Evolutionary conservation across 2,329 filamentous ascomycete genomes (phyloP).

Genomic region (Hypoxylon sp.): DNA sequence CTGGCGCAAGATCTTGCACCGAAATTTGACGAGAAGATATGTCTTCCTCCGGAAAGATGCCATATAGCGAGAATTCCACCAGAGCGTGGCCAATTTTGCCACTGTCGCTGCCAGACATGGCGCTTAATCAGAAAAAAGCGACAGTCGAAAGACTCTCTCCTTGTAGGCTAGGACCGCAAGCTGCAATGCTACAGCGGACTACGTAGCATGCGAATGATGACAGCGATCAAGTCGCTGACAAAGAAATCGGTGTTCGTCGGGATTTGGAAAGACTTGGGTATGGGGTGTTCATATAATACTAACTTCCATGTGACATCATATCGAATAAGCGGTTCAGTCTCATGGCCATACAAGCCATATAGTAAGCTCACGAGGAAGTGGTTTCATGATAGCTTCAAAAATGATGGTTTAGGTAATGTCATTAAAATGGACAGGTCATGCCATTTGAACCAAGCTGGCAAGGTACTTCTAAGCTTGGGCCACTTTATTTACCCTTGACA

Average conservation of each 20-base stretch:
- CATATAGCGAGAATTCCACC: constrained; percentile 71
- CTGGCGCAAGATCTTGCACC: constrained; percentile 57
- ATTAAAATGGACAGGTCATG: constrained; percentile 35
- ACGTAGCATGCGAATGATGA: constrained; percentile 14
- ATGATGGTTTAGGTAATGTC: constrained; percentile 26
- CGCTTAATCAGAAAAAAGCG: neutral
- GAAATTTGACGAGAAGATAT: constrained; percentile 58
- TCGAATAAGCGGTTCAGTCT: constrained; percentile 5
- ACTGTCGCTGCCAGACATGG: constrained; percentile 52
- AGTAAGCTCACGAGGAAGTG: constrained; percentile 16
- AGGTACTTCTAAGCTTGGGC: constrained; percentile 29
- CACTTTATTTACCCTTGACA: constrained; percentile 8
- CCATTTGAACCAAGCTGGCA: constrained; percentile 13
- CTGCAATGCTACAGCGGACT: neutral
- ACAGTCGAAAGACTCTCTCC: neutral
- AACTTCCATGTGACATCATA: constrained; percentile 12
- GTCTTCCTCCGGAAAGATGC: constrained; percentile 64
- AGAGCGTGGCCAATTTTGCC: constrained; percentile 69
- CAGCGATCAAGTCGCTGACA: constrained; percentile 1
- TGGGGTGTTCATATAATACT: constrained; percentile 15
- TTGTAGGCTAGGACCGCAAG: constrained; percentile 1
- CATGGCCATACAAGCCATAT: constrained; percentile 4
- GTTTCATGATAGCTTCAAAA: constrained; percentile 42
- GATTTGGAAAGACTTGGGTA: neutral
- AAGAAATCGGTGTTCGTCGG: constrained; percentile 11